A percentile compares a stretch with the other conserved stretches of the same genome.
Evolutionary conservation across 306 rosid species (phyloP).

Genomic region (Trifolium dubium): DNA sequence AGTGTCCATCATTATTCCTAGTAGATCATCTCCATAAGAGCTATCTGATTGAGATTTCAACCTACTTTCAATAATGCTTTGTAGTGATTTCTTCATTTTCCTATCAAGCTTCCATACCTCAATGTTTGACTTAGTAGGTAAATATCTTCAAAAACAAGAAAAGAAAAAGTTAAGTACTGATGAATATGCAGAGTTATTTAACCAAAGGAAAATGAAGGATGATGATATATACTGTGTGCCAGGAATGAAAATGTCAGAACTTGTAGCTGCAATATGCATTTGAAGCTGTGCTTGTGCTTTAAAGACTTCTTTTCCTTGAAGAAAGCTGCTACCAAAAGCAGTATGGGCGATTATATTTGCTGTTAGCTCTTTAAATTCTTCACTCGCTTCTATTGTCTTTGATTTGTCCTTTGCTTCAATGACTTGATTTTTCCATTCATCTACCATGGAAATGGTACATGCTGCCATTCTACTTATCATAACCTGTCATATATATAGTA

Average conservation of each 20-base stretch:
- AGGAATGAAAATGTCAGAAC: conserved; percentile 37
- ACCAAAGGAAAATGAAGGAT: background rate
- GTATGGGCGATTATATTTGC: conserved; percentile 47
- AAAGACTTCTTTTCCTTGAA: conserved; percentile 39
- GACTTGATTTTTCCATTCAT: conserved; percentile 35
- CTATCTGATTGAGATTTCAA: conserved; percentile 9
- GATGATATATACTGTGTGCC: conserved; percentile 39
- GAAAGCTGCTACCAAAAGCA: conserved; percentile 44
- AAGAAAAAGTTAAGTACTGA: background rate
- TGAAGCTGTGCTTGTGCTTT: conserved; percentile 39
- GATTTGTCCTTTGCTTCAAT: conserved; percentile 21
- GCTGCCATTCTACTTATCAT: conserved; percentile 46
- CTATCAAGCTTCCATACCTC: conserved; percentile 45
- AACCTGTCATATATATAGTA: conserved; percentile 30
- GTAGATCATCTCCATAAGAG: conserved; percentile 42
- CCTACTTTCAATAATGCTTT: conserved; percentile 41
- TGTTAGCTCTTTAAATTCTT: conserved; percentile 41
- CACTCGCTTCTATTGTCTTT: conserved; percentile 19
- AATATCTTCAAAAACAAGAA: conserved; percentile 34
- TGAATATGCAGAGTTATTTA: background rate
- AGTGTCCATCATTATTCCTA: conserved; percentile 43
- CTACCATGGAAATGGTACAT: conserved; percentile 42
- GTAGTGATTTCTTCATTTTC: conserved; percentile 35
- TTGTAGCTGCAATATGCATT: background rate
- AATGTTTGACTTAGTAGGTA: conserved; percentile 44